Percentiles rank a stretch among this genome's conserved stretches.
Evolutionary conservation across 768 basidiomycete species (phyloP).

Genomic region (Russula earlei): DNA sequence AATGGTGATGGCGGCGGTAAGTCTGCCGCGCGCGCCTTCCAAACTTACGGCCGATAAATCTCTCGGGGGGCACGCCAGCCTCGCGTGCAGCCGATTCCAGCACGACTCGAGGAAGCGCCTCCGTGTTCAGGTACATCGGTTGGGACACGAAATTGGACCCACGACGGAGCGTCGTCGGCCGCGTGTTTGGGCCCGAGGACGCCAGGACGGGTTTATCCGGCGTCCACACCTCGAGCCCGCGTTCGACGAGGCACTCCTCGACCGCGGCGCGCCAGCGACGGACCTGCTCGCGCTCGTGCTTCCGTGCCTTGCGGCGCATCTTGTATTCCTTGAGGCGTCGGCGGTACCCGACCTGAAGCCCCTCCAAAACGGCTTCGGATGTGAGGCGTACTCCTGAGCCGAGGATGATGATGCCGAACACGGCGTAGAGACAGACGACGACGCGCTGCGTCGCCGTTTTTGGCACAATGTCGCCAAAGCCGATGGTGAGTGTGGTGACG

Average conservation of each 20-base stretch:
- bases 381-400: constrained; percentile 28
- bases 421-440: constrained; percentile 49
- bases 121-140: constrained; percentile 52
- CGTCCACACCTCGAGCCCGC: constrained; percentile 46
- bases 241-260: constrained; percentile 50
- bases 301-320: constrained; percentile 35
- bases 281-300: constrained; percentile 37
- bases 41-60: constrained; percentile 27
- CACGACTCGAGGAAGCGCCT: constrained; percentile 44
- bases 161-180: constrained; percentile 14
- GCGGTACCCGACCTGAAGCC: constrained; percentile 55
- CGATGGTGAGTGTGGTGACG: constrained; percentile 55
- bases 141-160: constrained; percentile 22
- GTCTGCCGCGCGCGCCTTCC: constrained; percentile 3
- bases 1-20: neutral
- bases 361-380: constrained; percentile 60
- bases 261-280: constrained; percentile 52
- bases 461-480: constrained; percentile 72
- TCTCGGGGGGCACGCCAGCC: constrained; percentile 50
- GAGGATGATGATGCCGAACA: constrained; percentile 53
- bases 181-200: neutral
- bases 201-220: constrained; percentile 21
- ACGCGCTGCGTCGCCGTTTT: constrained; percentile 40
- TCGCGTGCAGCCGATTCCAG: constrained; percentile 58
- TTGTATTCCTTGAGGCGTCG: constrained; percentile 42